Evolutionary conservation across 352 stramenopile genomes (phyloP), one percentile per base, ranked within the genome.

Genomic region (Nothophytophthora sp.): DNA sequence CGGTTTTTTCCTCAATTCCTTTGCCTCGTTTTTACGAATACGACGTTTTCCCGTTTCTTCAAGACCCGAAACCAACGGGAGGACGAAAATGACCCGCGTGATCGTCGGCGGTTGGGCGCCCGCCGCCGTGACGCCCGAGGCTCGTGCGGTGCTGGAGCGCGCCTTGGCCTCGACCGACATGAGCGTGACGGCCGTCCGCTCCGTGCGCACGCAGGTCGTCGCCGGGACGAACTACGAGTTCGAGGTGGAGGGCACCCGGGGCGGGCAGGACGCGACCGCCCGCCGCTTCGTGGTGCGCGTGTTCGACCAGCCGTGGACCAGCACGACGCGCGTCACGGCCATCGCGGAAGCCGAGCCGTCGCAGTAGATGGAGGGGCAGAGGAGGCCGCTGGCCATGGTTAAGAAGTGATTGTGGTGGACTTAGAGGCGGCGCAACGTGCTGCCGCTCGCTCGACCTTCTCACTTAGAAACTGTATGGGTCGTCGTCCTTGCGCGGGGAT

Each of bases 151-250:
- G 18, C 55, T 70, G 37, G 27, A 64, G 19, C 63, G 50, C 8
- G 62, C 57, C 2, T 22, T 72, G n/a, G 20, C 25, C 51, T 32
- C 18, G 22, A 67, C 48, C 3, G 45, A 59, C 19, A 37, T 76
- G 15, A 61, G 40, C 7, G 61, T 73, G 44, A 52, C 33, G 20
- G 57, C 55, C 28, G 25, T 75, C 18, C 24, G 64, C 40, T 56
- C 50, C 4, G 64, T 78, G 48, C 54, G 50, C 25, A 55, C 54
- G 39, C 68, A 78, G 38, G 56, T 73, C 29, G 68, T 78, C 25
- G 55, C 60, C 11, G 68, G 64, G 20, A 78, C 56, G 43, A 75
- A 75, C 38, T 78, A 75, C 46, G 46, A 70, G 52, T 73, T 75
- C 44, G 55, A 67, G 42, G 57, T 78, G 20, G 42, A 70, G 25